Conservation (phyloP, 1,284 basidiomycete species). For the Cutaneotrichosporon curvatum region DNA sequence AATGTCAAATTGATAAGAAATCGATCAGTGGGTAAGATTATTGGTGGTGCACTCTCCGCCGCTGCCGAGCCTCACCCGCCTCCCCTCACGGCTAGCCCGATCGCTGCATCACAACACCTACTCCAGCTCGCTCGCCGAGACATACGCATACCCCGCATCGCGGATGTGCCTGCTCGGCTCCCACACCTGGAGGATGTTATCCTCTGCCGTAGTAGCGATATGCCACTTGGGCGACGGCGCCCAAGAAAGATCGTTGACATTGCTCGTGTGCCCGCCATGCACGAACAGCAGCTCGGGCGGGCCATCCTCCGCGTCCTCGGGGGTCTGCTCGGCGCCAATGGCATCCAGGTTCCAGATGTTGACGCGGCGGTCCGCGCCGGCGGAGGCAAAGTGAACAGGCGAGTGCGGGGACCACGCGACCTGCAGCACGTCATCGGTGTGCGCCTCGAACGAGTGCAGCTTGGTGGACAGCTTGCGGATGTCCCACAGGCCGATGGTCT, state of each 20-base stretch:
- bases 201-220: constrained; percentile 48
- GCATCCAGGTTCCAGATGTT: constrained; percentile 92
- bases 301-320: constrained; percentile 96
- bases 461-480: constrained; percentile 70
- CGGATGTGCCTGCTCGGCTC: constrained; percentile 48
- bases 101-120: constrained; percentile 14
- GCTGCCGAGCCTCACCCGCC: no score
- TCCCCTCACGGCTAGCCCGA: no score
- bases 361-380: constrained; percentile 83
- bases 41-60: no score
- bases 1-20: no score
- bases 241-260: constrained; percentile 48
- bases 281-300: constrained; percentile 86
- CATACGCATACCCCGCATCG: constrained; percentile 42
- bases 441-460: constrained; percentile 85
- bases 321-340: constrained; percentile 92
- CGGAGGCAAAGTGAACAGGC: constrained; percentile 82
- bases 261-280: constrained; percentile 62
- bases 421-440: constrained; percentile 91
- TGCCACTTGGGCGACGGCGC: constrained; percentile 45
- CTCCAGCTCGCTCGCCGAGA: constrained; percentile 43
- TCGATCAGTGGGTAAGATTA: no score
- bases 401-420: constrained; percentile 93
- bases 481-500: constrained; percentile 89
- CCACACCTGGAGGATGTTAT: constrained; percentile 50